A percentile compares a stretch with the other conserved stretches of the same genome.
These are phyloP conservation scores for Sarocladium brachiariae DNA, from an alignment of 2,329 filamentous ascomycete species.

Conservation along the genomic window DNA sequence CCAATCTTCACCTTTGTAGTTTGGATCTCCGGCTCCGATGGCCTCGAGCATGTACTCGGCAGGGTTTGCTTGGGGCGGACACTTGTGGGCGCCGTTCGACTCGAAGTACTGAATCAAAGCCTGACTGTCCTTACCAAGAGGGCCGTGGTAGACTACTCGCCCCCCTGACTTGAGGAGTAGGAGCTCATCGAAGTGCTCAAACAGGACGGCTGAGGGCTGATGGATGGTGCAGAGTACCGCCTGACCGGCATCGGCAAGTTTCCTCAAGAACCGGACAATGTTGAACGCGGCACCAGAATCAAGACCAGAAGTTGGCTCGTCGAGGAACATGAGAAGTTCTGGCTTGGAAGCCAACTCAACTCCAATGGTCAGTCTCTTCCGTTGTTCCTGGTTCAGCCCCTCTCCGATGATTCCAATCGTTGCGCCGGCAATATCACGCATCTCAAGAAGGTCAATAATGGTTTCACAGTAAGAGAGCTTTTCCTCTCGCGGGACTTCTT, in stretches of 20 bases:
- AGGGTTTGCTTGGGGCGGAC: constrained; percentile 41
- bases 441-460: constrained; percentile 62
- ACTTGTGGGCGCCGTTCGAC: constrained; percentile 39
- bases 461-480: constrained; percentile 64
- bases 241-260: constrained; percentile 53
- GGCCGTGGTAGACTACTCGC: constrained; percentile 46
- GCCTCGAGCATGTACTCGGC: constrained; percentile 51
- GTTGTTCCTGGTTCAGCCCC: constrained; percentile 54
- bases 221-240: constrained; percentile 56
- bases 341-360: constrained; percentile 51
- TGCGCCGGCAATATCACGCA: constrained; percentile 60
- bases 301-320: constrained; percentile 54
- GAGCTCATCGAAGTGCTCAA: constrained; percentile 50
- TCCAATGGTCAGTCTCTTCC: constrained; percentile 49
- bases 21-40: constrained; percentile 56
- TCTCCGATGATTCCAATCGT: constrained; percentile 52
- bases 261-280: constrained; percentile 54
- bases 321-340: constrained; percentile 57
- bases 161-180: constrained; percentile 48
- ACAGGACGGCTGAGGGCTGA: constrained; percentile 49
- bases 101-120: constrained; percentile 46
- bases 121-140: constrained; percentile 42
- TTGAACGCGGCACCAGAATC: constrained; percentile 54
- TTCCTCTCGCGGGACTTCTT: constrained; percentile 48
- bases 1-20: constrained; percentile 56